Conservation (phyloP, 768 basidiomycete genomes). For the Xanthoconium purpureum region DNA sequence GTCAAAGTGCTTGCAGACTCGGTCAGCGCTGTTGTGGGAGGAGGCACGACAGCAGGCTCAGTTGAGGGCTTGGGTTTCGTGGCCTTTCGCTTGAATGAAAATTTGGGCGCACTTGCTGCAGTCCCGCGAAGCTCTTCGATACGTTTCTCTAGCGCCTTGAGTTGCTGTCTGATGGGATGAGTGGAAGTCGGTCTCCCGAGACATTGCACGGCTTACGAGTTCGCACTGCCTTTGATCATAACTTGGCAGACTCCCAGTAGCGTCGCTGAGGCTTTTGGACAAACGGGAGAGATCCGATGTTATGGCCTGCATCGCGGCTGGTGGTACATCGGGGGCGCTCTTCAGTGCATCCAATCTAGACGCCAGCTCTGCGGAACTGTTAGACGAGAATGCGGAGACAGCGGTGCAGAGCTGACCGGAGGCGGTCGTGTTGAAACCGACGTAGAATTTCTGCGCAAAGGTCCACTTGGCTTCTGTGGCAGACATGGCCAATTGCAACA, state of each 20-base stretch:
- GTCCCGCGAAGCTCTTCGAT: constrained; percentile 50
- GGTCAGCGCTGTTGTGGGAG: constrained; percentile 2
- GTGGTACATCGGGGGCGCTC: constrained; percentile 22
- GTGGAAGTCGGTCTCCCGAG: not conserved
- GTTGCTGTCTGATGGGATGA: constrained; percentile 47
- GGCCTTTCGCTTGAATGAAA: constrained; percentile 59
- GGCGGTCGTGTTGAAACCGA: constrained; percentile 21
- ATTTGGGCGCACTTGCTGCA: constrained; percentile 54
- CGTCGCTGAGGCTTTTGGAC: constrained; percentile 61
- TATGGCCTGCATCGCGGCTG: constrained; percentile 42
- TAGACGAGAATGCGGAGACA: constrained; percentile 14
- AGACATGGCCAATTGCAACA: constrained; percentile 11
- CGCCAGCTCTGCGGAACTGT: constrained; percentile 42
- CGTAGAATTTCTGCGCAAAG: constrained; percentile 29
- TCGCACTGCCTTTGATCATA: constrained; percentile 77
- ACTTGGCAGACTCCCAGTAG: constrained; percentile 59
- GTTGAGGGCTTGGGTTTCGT: constrained; percentile 19
- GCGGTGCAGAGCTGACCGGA: constrained; percentile 21
- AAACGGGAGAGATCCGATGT: constrained; percentile 54
- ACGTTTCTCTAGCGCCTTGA: constrained; percentile 56
- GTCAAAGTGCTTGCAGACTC: constrained; percentile 42
- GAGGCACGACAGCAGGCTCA: constrained; percentile 1
- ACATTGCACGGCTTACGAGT: constrained; percentile 42
- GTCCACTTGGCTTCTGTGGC: constrained; percentile 24
- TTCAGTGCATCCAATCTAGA: constrained; percentile 44